Base-by-base conservation (phyloP, 2,329 filamentous ascomycete genomes). In the Emergomyces orientalis region DNA sequence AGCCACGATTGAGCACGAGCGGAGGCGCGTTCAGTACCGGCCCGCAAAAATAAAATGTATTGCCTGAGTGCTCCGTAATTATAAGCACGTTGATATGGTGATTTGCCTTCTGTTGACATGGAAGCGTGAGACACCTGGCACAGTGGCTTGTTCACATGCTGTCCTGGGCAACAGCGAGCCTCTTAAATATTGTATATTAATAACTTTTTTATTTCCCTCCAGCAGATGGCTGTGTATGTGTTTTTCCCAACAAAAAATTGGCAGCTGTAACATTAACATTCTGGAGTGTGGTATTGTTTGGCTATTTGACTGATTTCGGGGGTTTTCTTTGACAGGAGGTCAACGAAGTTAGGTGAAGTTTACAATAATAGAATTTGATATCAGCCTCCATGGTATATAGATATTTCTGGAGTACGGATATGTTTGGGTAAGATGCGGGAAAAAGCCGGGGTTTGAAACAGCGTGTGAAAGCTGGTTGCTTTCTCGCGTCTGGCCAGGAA, bases 401-500 rank as follows among this genome's bases (percentile, higher is more conserved):
- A 8, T 51, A 19, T 17, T 7, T 32, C 32, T 32, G 32, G 3
- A 7, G 41, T 13, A n/a, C n/a, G n/a, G n/a, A n/a, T n/a, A n/a
- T n/a, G n/a, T n/a, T n/a, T n/a, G n/a, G 13, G n/a, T 32, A 27
- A 34, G 27, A 49, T 32, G n/a, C 2, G 30, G 45, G 25, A 41
- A 39, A 58, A 60, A 60, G 45, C 45, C 45, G 45, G 59, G 59
- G 59, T 51, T 22, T 60, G 59, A 60, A 60, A 60, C 59, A 49
- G 30, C 17, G 8, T 39, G 14, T 52, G 2, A n/a, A 25, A 39
- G 17, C 19, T n/a, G 22, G 6, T 49, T 41, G 58, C 30, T 32
- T 41, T 45, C 25, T 59, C 39, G 39, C 37, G 25, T 59, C 13
- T 30, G 56, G 3, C 22, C 14, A 13, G 55, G n/a, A n/a, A 25